These are phyloP conservation scores for Tricholoma hemisulphureum DNA, from an alignment of 768 basidiomycete genomes.

Conservation along the genomic window DNA sequence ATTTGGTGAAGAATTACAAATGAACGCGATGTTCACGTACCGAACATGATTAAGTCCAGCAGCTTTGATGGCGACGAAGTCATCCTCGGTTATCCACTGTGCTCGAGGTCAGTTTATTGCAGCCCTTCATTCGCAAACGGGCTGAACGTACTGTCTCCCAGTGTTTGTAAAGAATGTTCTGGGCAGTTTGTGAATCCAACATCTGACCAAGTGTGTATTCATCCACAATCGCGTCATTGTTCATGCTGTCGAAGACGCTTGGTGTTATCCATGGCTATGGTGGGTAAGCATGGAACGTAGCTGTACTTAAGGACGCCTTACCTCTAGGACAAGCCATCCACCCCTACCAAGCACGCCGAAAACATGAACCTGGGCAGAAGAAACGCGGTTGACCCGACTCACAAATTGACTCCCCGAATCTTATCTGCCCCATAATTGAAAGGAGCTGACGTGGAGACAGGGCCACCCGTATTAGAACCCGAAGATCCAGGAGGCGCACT, in stretches of 20 bases:
- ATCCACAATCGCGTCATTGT: conserved; percentile 54
- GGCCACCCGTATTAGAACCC: conserved; percentile 5
- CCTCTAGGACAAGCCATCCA: conserved; percentile 66
- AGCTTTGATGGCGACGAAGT: conserved; percentile 61
- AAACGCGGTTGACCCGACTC: conserved; percentile 23
- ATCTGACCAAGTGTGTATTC: conserved; percentile 61
- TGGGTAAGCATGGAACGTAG: not conserved
- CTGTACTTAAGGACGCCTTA: conserved; percentile 16
- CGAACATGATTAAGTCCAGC: conserved; percentile 74
- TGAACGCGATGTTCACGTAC: conserved; percentile 30
- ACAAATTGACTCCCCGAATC: conserved; percentile 64
- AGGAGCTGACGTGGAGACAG: conserved; percentile 24
- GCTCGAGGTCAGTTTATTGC: conserved; percentile 3
- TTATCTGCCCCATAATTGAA: conserved; percentile 45
- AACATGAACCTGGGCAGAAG: not conserved
- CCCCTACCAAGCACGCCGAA: conserved; percentile 29
- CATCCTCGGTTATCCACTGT: conserved; percentile 65
- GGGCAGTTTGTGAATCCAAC: conserved; percentile 43
- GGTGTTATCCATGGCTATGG: conserved; percentile 76
- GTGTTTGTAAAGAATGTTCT: conserved; percentile 46
- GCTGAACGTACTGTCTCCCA: conserved; percentile 51
- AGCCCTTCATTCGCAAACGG: not conserved
- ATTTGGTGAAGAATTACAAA: not conserved
- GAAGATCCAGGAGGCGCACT: conserved; percentile 8
- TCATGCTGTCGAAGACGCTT: conserved; percentile 64